Percentiles rank a stretch among this genome's conserved stretches.
Evolutionary conservation across 2,329 filamentous ascomycete genomes (phyloP).

Genomic region (Zopfia rhizophila): DNA sequence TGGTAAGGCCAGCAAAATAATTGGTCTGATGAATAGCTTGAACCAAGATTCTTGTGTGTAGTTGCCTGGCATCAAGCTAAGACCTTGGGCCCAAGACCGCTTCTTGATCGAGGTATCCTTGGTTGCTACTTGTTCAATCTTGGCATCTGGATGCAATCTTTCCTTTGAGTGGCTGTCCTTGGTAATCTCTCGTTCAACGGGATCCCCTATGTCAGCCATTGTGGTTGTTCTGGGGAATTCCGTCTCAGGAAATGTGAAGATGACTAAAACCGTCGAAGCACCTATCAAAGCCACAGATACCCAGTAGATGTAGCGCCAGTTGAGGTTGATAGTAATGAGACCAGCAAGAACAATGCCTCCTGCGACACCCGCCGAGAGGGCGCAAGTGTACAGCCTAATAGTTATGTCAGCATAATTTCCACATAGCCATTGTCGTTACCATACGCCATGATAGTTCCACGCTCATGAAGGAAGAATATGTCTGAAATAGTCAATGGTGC

Average conservation of each 20-base stretch:
- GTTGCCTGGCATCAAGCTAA: no score
- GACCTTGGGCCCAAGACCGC: no score
- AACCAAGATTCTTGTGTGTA: constrained; percentile 60
- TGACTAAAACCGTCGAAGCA: constrained; percentile 57
- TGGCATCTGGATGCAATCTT: no score
- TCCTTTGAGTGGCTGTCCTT: no score
- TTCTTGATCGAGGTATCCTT: no score
- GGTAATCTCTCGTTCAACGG: constrained; percentile 22
- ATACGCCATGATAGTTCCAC: no score
- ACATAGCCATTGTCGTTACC: constrained; percentile 61
- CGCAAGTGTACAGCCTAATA: constrained; percentile 34
- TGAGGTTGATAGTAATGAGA: constrained; percentile 60
- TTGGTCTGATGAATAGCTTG: constrained; percentile 62
- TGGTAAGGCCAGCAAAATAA: constrained; percentile 62
- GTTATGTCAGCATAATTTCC: constrained; percentile 27
- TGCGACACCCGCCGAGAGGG: constrained; percentile 35
- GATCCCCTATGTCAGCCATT: constrained; percentile 3
- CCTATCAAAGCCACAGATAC: constrained; percentile 63
- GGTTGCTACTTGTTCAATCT: no score
- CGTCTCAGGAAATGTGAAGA: constrained; percentile 68
- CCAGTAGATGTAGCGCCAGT: constrained; percentile 65
- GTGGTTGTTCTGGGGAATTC: constrained; percentile 53
- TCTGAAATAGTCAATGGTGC: constrained; percentile 26
- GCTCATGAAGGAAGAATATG: constrained; percentile 24
- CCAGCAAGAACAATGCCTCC: constrained; percentile 47